Conservation (phyloP, 352 stramenopile genomes). For the Thalassiosira hispida region DNA sequence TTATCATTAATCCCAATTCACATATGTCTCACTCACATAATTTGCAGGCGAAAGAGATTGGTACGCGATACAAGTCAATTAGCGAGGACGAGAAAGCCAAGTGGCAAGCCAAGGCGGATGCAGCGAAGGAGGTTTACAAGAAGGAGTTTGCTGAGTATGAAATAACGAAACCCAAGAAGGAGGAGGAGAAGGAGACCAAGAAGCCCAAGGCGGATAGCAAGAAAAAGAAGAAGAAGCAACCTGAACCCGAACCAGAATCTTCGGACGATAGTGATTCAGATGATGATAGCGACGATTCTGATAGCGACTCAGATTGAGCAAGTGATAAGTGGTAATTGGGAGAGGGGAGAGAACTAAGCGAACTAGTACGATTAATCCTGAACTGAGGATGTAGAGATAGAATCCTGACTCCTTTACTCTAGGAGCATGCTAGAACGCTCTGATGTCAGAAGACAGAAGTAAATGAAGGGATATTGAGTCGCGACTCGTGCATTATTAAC, state of each 20-base stretch:
- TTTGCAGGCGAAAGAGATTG: slow-evolving; percentile 59
- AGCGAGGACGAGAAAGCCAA: slow-evolving; percentile 56
- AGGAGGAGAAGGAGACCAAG: background rate
- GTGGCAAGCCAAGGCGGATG: slow-evolving; percentile 52
- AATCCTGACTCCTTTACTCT: no score
- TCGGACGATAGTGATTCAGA: slow-evolving; percentile 34
- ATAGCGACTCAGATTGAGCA: slow-evolving; percentile 10
- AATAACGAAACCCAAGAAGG: slow-evolving; percentile 37
- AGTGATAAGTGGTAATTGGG: background rate
- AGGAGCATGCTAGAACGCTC: no score
- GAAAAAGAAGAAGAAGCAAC: slow-evolving; percentile 40
- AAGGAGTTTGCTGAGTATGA: slow-evolving; percentile 69
- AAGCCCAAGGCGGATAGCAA: slow-evolving; percentile 11
- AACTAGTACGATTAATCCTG: no score
- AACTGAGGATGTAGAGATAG: no score
- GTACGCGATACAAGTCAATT: slow-evolving; percentile 47
- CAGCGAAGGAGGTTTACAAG: slow-evolving; percentile 57
- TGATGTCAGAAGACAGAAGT: no score
- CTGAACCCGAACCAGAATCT: slow-evolving; percentile 31
- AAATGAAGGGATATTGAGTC: no score
- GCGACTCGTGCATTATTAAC: no score
- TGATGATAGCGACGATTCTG: slow-evolving; percentile 28
- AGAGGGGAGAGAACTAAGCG: no score
- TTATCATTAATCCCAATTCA: background rate
- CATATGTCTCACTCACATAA: slow-evolving; percentile 73